Evolutionary conservation across 208 protist genomes (phyloP).

Genomic region (Leishmania gerbilli): DNA sequence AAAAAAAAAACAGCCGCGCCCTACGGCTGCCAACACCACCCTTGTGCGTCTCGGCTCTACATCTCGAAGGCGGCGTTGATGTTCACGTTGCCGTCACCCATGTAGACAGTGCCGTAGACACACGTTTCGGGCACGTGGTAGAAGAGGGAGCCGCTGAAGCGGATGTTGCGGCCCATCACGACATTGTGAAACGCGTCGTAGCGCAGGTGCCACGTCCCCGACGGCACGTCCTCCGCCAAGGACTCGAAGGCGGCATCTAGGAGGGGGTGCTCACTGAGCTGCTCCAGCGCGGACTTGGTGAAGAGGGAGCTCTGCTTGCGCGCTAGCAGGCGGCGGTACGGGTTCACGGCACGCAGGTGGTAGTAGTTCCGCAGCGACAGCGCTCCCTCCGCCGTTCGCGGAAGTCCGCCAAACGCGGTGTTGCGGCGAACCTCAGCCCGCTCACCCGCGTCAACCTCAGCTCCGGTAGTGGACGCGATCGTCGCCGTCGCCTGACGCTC

Average conservation of each 20-base stretch:
- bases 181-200: constrained; percentile 73
- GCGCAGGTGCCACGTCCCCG: constrained; percentile 69
- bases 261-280: constrained; percentile 53
- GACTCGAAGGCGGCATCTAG: constrained; percentile 76
- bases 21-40: neutral
- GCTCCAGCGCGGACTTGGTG: constrained; percentile 64
- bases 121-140: constrained; percentile 84
- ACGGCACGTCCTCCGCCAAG: constrained; percentile 75
- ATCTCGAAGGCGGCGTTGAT: constrained; percentile 78
- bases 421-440: constrained; percentile 42
- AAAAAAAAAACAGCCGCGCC: neutral
- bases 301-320: constrained; percentile 37
- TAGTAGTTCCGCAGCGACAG: constrained; percentile 82
- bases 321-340: constrained; percentile 65
- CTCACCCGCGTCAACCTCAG: neutral
- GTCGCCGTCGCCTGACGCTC: constrained; percentile 38
- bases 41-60: constrained; percentile 8
- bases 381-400: constrained; percentile 41
- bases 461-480: neutral
- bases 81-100: constrained; percentile 88
- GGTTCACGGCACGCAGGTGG: constrained; percentile 73
- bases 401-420: constrained; percentile 59
- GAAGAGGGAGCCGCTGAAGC: constrained; percentile 76
- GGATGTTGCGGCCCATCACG: constrained; percentile 65
- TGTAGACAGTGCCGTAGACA: constrained; percentile 80